A percentile compares a stretch with the other conserved stretches of the same genome.
Evolutionary conservation across 257 asterid species (phyloP).

Genomic region (Nemophila menziesii): DNA sequence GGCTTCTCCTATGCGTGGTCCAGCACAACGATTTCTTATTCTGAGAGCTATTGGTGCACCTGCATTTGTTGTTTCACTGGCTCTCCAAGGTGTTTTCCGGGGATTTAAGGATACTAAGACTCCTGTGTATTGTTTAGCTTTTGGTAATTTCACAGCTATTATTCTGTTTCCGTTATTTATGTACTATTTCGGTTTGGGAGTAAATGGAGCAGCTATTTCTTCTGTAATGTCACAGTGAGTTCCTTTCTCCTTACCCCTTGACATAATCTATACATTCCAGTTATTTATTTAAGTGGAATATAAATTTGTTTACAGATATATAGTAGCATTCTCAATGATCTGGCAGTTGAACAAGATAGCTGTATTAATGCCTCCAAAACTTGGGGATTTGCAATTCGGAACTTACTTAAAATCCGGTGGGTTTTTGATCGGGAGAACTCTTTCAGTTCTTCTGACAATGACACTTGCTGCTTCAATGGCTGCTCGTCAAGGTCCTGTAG

Average conservation of each 20-base stretch:
- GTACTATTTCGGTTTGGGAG: conserved; percentile 59
- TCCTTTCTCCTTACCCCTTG: neutral
- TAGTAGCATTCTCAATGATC: conserved; percentile 57
- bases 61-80: conserved; percentile 89
- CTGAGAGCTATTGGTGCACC: conserved; percentile 95
- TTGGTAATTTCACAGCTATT: conserved; percentile 70
- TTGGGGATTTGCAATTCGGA: conserved; percentile 68
- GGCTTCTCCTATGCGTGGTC: conserved; percentile 72
- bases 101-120: conserved; percentile 95
- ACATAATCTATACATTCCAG: conserved; percentile 1
- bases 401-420: conserved; percentile 93
- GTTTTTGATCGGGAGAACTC: conserved; percentile 85
- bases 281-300: conserved; percentile 8
- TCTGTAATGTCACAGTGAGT: conserved; percentile 87
- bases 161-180: conserved; percentile 68
- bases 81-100: conserved; percentile 95
- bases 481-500: conserved; percentile 89
- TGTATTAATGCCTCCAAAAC: conserved; percentile 66
- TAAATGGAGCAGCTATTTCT: conserved; percentile 93
- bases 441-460: conserved; percentile 74
- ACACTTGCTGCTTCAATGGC: conserved; percentile 94
- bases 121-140: conserved; percentile 78
- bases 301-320: conserved; percentile 39
- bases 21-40: conserved; percentile 65
- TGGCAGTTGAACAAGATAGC: conserved; percentile 59